Base-by-base conservation (phyloP, 495 filamentous ascomycete species). In the Penicillium lividum region DNA sequence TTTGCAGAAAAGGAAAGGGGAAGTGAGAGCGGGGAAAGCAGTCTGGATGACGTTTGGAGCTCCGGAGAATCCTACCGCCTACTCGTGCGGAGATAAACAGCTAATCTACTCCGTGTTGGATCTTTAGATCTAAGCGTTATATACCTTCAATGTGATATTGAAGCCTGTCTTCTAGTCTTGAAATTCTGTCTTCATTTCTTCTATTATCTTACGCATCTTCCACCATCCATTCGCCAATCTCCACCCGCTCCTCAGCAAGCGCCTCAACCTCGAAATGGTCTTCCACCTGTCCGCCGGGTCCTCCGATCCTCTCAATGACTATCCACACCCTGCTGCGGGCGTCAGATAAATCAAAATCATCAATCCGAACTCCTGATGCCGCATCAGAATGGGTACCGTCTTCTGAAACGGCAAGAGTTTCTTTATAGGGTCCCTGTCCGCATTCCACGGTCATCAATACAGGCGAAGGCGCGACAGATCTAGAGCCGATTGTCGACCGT, bases 231-330 rank as follows among this genome's bases (percentile, higher is more conserved):
- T 78, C 71, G 5, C 88, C 89, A 55, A 89, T 76, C 28, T 82
- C 70, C 33, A 92, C 82, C 22, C 73, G 72, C 16, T 82, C 81
- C 61, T 93, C 90, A 58, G 88, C 89, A 59, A 90, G 61, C 27
- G 90, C 74, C 62, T 89, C 87, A 7, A 93, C 79, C 56, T 84
- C 79, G 33, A 91, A 81, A 43, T 74, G 77, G 40, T 85, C 85
- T 46, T 77, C 77, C 31, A 76, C 75, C 46, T 78, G 74, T 46
- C 72, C 73, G 16, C 72, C 78, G 36, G 76, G 76, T 34, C 78
- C 70, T 51, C 85, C 88, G 49, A 89, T 77, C 57, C 89, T 79
- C 69, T 96, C 91, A 57, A 97, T 74, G 13, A 96, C 88, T 56
- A 96, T 72, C 87, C 88, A 91, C 16, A 92, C 68, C 18, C 85